These are phyloP conservation scores for Austroboletus eburneus DNA, from an alignment of 768 basidiomycete genomes.

Conservation along the genomic window DNA sequence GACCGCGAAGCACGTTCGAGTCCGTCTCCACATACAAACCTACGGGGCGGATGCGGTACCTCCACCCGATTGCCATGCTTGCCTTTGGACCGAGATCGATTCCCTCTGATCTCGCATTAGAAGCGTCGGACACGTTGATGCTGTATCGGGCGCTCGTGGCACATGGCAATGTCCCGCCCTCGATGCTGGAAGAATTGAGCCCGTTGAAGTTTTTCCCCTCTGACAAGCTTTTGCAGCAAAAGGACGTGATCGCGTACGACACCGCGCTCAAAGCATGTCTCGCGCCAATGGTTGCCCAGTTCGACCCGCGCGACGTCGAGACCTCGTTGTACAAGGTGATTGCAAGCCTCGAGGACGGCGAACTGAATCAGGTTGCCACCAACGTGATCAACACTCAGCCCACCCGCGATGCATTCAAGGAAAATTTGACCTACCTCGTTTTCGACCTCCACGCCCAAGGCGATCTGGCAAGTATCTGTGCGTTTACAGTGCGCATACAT, in stretches of 20 bases:
- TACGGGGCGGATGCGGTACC: conserved; percentile 43
- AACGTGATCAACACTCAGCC: conserved; percentile 34
- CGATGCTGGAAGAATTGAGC: conserved; percentile 29
- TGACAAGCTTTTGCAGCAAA: conserved; percentile 46
- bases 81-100: conserved; percentile 47
- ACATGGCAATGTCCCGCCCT: conserved; percentile 21
- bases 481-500: no score
- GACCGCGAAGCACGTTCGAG: conserved; percentile 26
- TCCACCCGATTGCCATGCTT: conserved; percentile 64
- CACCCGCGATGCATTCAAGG: conserved; percentile 26
- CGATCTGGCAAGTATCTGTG: conserved; percentile 49
- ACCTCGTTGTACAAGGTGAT: conserved; percentile 40
- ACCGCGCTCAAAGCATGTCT: conserved; percentile 44
- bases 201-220: conserved; percentile 45
- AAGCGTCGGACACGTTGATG: conserved; percentile 51
- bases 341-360: conserved; percentile 36
- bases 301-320: conserved; percentile 31
- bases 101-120: conserved; percentile 61
- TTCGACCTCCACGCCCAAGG: conserved; percentile 53
- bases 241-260: conserved; percentile 60
- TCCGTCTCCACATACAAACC: conserved; percentile 35
- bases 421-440: conserved; percentile 49
- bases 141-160: conserved; percentile 45
- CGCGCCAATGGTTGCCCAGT: conserved; percentile 32
- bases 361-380: conserved; percentile 22